phyloP scores from a whole-genome alignment of 2,329 filamentous ascomycete species.

The Didymella arachidicola region DNA sequence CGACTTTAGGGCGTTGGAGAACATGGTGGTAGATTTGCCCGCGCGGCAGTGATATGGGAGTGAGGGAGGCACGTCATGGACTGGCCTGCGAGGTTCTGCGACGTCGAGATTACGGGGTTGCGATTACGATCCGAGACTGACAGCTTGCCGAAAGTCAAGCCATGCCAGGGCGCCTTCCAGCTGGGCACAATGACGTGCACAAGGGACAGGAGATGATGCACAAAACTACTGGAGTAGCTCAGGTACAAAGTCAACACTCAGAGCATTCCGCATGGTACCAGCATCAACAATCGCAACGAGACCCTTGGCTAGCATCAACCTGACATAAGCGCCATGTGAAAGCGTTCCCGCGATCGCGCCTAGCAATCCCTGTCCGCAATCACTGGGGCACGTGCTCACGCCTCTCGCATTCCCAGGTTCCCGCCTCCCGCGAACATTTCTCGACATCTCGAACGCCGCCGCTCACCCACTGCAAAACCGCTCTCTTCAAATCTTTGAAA shows the following conservation, averaged over 20 bases:
- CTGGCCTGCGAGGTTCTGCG: constrained; percentile 27
- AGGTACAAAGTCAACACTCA: no score
- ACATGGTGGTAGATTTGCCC: constrained; percentile 68
- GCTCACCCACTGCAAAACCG: neutral
- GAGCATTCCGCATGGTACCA: constrained; percentile 5
- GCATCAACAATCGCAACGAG: neutral
- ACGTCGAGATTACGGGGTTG: constrained; percentile 24
- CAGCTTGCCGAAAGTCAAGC: constrained; percentile 32
- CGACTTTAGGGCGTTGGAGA: constrained; percentile 86
- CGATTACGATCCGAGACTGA: constrained; percentile 30
- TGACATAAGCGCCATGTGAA: constrained; percentile 16
- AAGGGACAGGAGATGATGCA: neutral
- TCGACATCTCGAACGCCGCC: neutral
- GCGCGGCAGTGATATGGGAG: constrained; percentile 32
- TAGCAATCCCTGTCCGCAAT: neutral
- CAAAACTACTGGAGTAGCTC: no score
- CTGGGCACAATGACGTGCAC: constrained; percentile 8
- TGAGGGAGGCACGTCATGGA: constrained; percentile 41
- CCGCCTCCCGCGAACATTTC: constrained; percentile 14
- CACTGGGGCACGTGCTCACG: constrained; percentile 21
- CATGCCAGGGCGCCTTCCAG: constrained; percentile 23
- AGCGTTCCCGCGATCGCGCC: neutral
- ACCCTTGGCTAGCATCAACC: constrained; percentile 12
- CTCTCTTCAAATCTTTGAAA: no score
- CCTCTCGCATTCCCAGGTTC: neutral